A percentile compares a stretch with the other conserved stretches of the same genome.
These are phyloP conservation scores for Populus hybrid DNA, from an alignment of 441 rosid genomes.

Conservation along the genomic window DNA sequence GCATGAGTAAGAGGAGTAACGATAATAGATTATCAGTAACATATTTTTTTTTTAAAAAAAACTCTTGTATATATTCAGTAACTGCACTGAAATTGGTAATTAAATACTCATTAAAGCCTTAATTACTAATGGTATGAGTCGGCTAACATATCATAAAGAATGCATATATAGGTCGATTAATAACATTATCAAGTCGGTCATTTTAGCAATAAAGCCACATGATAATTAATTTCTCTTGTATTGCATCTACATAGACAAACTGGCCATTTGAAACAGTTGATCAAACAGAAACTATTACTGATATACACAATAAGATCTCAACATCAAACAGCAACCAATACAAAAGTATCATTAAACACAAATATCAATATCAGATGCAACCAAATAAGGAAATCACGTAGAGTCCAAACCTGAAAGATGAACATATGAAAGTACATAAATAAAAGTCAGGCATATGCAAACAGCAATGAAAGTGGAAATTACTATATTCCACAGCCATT, in stretches of 20 bases:
- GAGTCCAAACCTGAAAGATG: conserved; percentile 75
- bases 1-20: conserved; percentile 10
- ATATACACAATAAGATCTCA: not conserved
- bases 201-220: not conserved
- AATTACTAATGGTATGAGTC: not conserved
- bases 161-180: not conserved
- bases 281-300: not conserved
- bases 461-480: conserved; percentile 57
- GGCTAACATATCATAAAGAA: not conserved
- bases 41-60: not conserved
- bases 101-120: conserved; percentile 6
- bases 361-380: conserved; percentile 12
- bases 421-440: conserved; percentile 78
- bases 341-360: not conserved
- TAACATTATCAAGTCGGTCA: not conserved
- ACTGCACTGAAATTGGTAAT: not conserved
- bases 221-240: not conserved
- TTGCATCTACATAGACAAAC: not conserved
- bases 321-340: conserved; percentile 6
- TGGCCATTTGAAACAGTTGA: not conserved
- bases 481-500: conserved; percentile 69
- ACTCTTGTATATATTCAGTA: not conserved
- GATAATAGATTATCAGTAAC: not conserved
- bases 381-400: conserved; percentile 15
- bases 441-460: conserved; percentile 62